Conservation (phyloP, 441 rosid species). For the Gossypium davidsonii region DNA sequence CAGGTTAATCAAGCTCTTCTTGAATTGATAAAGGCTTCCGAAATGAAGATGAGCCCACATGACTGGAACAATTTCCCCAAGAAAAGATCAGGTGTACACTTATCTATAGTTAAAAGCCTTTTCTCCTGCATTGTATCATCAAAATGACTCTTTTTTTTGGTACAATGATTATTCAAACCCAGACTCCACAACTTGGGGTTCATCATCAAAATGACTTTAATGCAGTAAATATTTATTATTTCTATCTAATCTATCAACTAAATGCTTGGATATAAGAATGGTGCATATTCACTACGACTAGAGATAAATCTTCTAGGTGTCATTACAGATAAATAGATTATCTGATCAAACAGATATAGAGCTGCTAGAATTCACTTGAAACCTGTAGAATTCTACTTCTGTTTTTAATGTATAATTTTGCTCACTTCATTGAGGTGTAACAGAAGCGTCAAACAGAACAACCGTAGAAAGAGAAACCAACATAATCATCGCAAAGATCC, state of each 20-base stretch:
- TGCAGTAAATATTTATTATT: background rate
- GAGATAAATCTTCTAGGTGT: background rate
- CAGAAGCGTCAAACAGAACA: constrained; percentile 24
- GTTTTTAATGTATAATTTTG: constrained; percentile 10
- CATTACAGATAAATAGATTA: background rate
- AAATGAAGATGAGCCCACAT: constrained; percentile 42
- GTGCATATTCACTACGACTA: background rate
- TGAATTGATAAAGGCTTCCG: constrained; percentile 59
- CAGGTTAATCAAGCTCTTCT: constrained; percentile 91
- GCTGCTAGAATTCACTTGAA: background rate
- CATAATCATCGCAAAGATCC: constrained; percentile 31
- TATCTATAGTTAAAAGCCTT: too few species aligned
- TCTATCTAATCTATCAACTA: background rate
- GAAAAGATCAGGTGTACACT: constrained; percentile 43
- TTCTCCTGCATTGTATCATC: background rate
- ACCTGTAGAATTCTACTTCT: background rate
- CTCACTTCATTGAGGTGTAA: constrained; percentile 18
- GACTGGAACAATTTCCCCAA: constrained; percentile 76
- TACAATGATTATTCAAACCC: too few species aligned
- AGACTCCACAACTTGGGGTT: too few species aligned
- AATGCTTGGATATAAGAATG: background rate
- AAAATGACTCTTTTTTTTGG: too few species aligned
- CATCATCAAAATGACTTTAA: background rate
- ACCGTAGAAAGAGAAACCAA: constrained; percentile 29
- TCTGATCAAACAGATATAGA: background rate